phyloP scores from a whole-genome alignment of 805 yeast species.

The Pichia nakasei region DNA sequence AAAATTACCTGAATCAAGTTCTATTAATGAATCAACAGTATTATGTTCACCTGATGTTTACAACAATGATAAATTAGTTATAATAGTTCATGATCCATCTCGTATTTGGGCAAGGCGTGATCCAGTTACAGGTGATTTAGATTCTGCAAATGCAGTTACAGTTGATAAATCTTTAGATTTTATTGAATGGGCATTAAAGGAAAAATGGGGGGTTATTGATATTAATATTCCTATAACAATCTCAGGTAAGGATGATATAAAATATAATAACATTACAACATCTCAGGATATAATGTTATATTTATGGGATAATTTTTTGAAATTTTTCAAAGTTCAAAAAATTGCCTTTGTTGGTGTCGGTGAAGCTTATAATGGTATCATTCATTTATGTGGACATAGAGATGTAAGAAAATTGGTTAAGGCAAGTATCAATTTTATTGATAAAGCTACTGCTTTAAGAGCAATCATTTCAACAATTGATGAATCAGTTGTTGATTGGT shows the following conservation, averaged over 20 bases:
- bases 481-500: constrained; percentile 89
- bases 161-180: constrained; percentile 67
- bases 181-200: constrained; percentile 53
- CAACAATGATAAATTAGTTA: constrained; percentile 51
- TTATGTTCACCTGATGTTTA: constrained; percentile 65
- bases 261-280: constrained; percentile 53
- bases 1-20: constrained; percentile 35
- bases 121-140: constrained; percentile 70
- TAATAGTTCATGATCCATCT: constrained; percentile 84
- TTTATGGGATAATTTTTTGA: constrained; percentile 86
- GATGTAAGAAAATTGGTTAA: constrained; percentile 53
- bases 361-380: constrained; percentile 78
- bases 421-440: constrained; percentile 64
- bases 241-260: constrained; percentile 36
- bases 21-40: constrained; percentile 49
- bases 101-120: constrained; percentile 85
- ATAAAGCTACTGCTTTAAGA: constrained; percentile 55
- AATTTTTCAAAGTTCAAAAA: constrained; percentile 63
- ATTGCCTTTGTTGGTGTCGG: constrained; percentile 83
- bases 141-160: constrained; percentile 61
- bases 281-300: constrained; percentile 72
- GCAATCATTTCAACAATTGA: constrained; percentile 82
- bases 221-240: constrained; percentile 63
- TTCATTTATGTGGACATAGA: constrained; percentile 82
- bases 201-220: constrained; percentile 73